A percentile compares a stretch with the other conserved stretches of the same genome.
Conservation (phyloP, 768 basidiomycete species). For the Leccinum barrowsii region DNA sequence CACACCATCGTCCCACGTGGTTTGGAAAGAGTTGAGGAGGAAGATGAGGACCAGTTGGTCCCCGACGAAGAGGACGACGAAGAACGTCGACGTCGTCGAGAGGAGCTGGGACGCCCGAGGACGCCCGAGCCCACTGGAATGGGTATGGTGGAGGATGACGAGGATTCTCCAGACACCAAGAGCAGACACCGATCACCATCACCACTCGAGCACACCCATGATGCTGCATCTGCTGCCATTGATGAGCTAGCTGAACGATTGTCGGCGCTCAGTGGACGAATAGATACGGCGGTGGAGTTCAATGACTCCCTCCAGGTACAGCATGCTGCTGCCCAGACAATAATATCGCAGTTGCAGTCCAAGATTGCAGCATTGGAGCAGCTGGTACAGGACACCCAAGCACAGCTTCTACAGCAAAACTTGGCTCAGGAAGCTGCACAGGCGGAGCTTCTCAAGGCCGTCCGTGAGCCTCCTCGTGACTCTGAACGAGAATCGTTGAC, state of each 20-base stretch:
- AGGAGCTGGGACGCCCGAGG: slow-evolving; percentile 65
- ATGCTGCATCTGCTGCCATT: slow-evolving; percentile 35
- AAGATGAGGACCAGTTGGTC: slow-evolving; percentile 58
- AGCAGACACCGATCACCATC: slow-evolving; percentile 16
- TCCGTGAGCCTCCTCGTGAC: slow-evolving; percentile 33
- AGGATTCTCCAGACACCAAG: slow-evolving; percentile 30
- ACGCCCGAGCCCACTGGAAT: slow-evolving; percentile 78
- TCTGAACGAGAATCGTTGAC: slow-evolving; percentile 49
- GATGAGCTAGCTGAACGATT: slow-evolving; percentile 65
- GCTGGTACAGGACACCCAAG: slow-evolving; percentile 50
- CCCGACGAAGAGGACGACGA: slow-evolving; percentile 43
- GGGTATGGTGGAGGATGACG: slow-evolving; percentile 47
- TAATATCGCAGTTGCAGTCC: slow-evolving; percentile 62
- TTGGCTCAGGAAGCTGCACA: slow-evolving; percentile 36
- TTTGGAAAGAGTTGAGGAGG: slow-evolving; percentile 70
- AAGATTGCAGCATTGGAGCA: slow-evolving; percentile 70
- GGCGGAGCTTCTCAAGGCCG: slow-evolving; percentile 30
- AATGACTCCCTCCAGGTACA: slow-evolving; percentile 73
- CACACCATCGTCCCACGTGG: slow-evolving; percentile 67
- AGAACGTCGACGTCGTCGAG: slow-evolving; percentile 41
- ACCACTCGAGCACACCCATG: slow-evolving; percentile 17
- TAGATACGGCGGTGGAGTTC: slow-evolving; percentile 71
- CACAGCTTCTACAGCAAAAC: slow-evolving; percentile 37
- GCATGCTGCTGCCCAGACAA: slow-evolving; percentile 72
- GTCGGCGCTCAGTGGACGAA: slow-evolving; percentile 58